Conservation (phyloP, 768 basidiomycete genomes). For the Tylopilus plumbeoviolaceoides region DNA sequence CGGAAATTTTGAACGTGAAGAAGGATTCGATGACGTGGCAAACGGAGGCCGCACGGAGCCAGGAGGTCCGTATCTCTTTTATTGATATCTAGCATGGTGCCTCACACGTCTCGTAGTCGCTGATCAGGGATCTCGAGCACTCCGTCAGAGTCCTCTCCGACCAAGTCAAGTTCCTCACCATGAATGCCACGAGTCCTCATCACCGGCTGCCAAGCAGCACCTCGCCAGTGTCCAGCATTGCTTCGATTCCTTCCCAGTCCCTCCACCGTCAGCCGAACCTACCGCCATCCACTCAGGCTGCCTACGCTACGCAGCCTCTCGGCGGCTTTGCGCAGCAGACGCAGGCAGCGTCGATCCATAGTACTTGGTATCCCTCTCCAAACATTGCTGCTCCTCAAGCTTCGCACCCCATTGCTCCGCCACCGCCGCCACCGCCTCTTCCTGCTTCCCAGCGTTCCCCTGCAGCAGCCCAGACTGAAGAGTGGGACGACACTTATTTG, state of each 20-base stretch:
- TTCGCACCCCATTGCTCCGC: slow-evolving; percentile 72
- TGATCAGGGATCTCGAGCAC: slow-evolving; percentile 79
- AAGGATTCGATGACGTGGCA: slow-evolving; percentile 81
- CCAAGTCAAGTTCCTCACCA: slow-evolving; percentile 74
- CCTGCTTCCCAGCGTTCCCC: slow-evolving; percentile 45
- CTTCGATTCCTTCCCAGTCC: slow-evolving; percentile 34
- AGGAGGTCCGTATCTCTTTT: slow-evolving; percentile 55
- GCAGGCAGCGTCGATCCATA: slow-evolving; percentile 29
- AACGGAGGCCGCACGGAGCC: slow-evolving; percentile 67
- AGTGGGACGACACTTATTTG: slow-evolving; percentile 84
- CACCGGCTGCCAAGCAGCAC: slow-evolving; percentile 34
- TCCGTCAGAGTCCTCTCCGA: slow-evolving; percentile 71
- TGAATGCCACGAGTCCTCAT: slow-evolving; percentile 43
- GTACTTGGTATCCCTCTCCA: slow-evolving; percentile 54
- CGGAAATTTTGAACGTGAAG: slow-evolving; percentile 73
- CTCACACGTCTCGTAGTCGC: slow-evolving; percentile 40
- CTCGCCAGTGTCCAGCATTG: slow-evolving; percentile 32
- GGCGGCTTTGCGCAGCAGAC: slow-evolving; percentile 29
- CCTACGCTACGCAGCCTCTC: slow-evolving; percentile 32
- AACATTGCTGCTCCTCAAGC: slow-evolving; percentile 77
- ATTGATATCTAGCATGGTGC: background rate
- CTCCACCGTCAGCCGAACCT: slow-evolving; percentile 34
- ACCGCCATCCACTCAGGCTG: slow-evolving; percentile 35
- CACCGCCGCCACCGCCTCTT: slow-evolving; percentile 40
- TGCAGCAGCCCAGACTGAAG: slow-evolving; percentile 53